These are phyloP conservation scores for Naganishia antarctica DNA, from an alignment of 768 basidiomycete genomes.

Conservation along the genomic window DNA sequence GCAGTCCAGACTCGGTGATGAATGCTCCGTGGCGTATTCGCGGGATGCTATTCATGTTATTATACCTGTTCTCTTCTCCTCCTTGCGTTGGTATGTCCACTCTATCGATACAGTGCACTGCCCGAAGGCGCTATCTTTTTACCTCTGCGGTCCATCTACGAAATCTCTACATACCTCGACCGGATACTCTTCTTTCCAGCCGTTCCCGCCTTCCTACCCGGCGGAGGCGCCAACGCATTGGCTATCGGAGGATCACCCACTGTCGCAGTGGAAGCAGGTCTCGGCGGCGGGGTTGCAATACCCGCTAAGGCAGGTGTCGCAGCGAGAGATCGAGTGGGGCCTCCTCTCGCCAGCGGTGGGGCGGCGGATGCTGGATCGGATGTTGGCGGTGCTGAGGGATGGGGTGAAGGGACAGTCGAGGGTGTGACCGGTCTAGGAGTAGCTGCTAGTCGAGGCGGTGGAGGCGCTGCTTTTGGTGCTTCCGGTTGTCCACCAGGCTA, in stretches of 20 bases:
- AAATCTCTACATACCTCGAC: constrained; percentile 85
- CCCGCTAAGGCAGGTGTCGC: constrained; percentile 25
- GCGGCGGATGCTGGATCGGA: constrained; percentile 17
- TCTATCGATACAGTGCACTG: no score
- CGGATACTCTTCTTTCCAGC: constrained; percentile 66
- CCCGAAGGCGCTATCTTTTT: no score
- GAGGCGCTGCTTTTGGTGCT: constrained; percentile 61
- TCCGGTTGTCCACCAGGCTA: constrained; percentile 60
- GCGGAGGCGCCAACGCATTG: constrained; percentile 54
- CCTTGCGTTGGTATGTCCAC: no score
- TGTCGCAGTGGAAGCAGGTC: constrained; percentile 46
- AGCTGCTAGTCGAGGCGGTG: constrained; percentile 79
- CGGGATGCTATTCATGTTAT: no score
- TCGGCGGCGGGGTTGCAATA: constrained; percentile 51
- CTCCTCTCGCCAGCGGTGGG: neutral
- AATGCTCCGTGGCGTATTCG: no score
- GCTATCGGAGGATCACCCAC: constrained; percentile 36
- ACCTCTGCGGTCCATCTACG: no score
- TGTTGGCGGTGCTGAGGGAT: constrained; percentile 33
- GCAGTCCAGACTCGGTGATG: no score
- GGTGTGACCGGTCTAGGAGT: constrained; percentile 51
- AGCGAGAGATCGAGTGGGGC: constrained; percentile 23
- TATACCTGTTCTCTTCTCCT: no score
- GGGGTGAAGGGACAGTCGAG: constrained; percentile 13
- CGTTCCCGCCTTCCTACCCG: constrained; percentile 55